Evolutionary conservation across 495 filamentous ascomycete species (phyloP), one percentile per base, ranked within the genome.

Genomic region (Apodospora peruviana): DNA sequence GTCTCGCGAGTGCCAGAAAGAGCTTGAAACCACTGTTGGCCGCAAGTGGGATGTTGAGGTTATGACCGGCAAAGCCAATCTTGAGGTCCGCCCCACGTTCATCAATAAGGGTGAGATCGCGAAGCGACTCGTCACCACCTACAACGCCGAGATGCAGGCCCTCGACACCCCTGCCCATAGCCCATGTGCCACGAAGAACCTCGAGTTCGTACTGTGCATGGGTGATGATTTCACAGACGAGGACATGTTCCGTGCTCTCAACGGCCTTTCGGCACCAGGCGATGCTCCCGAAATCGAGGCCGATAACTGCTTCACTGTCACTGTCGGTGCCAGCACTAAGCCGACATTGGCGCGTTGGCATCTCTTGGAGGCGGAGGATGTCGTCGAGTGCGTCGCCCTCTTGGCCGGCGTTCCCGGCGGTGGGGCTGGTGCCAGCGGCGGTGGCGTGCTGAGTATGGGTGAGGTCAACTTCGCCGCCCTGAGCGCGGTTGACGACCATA

Each of bases 181-280:
- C 56, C 16, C 34, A 42, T 19, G 32, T 35, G 8, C 16, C 45
- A 16, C 51, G 32, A 71, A 72, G 58, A 70, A 74, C 49, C 76
- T 89, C 0, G 87, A 88, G 22, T 95, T 96, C 54, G 82, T 91
- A 21, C 69, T 96, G 34, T 98, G 93, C 60, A 70, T 87, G 27
- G 93, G 93, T 19, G 93, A 98, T 65, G 93, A 98, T 57, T 93
- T 90, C 50, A 97, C 93, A 10, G 93, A 98, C 66, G 93, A 98
- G 77, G 93, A 93, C 86, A 82, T 72, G 79, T 81, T 81, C 77
- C 82, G 82, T 38, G 80, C 83, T 2, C 73, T 89, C 14, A 77
- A 78, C 46, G 77, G 73, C 21, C 75, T 79, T 21, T 69, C 65
- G 22, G 61, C 51, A 2, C 53, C 59, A 10, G n/a, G 35, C 2